phyloP scores from a whole-genome alignment of 768 basidiomycete species.

The Sutorius australiensis region DNA sequence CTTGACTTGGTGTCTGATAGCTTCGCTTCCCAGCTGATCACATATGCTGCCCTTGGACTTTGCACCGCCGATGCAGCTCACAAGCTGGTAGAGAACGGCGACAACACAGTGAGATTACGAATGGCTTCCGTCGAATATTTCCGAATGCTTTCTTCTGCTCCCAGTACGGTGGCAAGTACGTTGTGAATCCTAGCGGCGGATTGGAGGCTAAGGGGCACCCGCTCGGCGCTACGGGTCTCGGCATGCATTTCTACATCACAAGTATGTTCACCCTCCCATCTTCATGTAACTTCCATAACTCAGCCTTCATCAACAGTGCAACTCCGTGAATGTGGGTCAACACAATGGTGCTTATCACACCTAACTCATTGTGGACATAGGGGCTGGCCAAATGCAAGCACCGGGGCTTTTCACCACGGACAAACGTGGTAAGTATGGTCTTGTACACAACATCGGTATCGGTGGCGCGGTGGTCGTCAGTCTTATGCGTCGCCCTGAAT shows the following conservation, averaged over 20 bases:
- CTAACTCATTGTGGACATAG: slow-evolving; percentile 30
- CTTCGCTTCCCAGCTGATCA: slow-evolving; percentile 53
- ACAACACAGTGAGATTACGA: slow-evolving; percentile 62
- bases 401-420: slow-evolving; percentile 62
- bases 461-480: slow-evolving; percentile 79
- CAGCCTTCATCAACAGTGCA: slow-evolving; percentile 49
- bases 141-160: neutral
- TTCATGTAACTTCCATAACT: neutral
- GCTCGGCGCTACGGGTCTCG: slow-evolving; percentile 76
- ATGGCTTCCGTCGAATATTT: neutral
- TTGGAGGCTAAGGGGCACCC: slow-evolving; percentile 90
- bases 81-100: slow-evolving; percentile 66
- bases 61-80: slow-evolving; percentile 64
- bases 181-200: slow-evolving; percentile 82
- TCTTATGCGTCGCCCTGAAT: slow-evolving; percentile 72
- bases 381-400: slow-evolving; percentile 84
- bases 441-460: slow-evolving; percentile 81
- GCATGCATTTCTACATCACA: slow-evolving; percentile 85
- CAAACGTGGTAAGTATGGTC: slow-evolving; percentile 70
- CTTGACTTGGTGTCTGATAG: neutral
- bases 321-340: slow-evolving; percentile 58
- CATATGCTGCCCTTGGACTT: slow-evolving; percentile 77
- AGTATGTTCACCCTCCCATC: slow-evolving; percentile 41
- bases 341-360: neutral
- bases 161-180: slow-evolving; percentile 81